phyloP scores from a whole-genome alignment of 768 basidiomycete genomes.

The button mushroom (Agaricus bisporus) region DNA sequence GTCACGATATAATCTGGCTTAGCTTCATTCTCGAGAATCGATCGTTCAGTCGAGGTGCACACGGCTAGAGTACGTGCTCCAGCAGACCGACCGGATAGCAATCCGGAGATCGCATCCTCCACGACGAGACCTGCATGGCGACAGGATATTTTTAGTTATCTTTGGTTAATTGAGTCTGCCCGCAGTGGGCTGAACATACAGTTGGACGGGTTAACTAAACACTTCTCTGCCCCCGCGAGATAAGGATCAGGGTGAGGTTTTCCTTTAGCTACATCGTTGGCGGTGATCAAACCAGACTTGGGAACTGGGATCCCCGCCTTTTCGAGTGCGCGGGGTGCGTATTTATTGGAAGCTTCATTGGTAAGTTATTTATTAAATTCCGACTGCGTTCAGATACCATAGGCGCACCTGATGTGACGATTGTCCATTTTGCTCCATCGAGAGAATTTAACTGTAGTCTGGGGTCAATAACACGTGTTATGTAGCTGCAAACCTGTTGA shows the following conservation, averaged over 20 bases:
- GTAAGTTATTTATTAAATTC: background rate
- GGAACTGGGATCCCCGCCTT: constrained; percentile 59
- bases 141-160: too few relatives aligned
- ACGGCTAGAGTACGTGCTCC: constrained; percentile 76
- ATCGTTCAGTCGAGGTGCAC: constrained; percentile 69
- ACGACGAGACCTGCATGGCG: constrained; percentile 64
- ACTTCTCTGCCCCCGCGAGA: constrained; percentile 61
- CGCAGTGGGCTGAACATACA: constrained; percentile 33
- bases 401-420: constrained; percentile 70
- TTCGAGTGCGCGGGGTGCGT: constrained; percentile 60
- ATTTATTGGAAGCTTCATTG: constrained; percentile 61
- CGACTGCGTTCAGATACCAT: background rate
- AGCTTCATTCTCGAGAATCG: constrained; percentile 46
- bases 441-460: constrained; percentile 24
- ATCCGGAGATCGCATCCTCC: constrained; percentile 85
- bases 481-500: background rate
- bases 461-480: background rate
- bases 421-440: constrained; percentile 57
- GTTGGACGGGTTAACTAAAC: constrained; percentile 47
- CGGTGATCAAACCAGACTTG: constrained; percentile 59
- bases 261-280: constrained; percentile 62
- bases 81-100: constrained; percentile 68
- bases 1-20: constrained; percentile 61
- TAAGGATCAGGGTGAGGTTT: constrained; percentile 92
- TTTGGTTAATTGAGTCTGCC: background rate